Base-by-base conservation (phyloP, 1,284 basidiomycete species). In the Ustilago sp. region DNA sequence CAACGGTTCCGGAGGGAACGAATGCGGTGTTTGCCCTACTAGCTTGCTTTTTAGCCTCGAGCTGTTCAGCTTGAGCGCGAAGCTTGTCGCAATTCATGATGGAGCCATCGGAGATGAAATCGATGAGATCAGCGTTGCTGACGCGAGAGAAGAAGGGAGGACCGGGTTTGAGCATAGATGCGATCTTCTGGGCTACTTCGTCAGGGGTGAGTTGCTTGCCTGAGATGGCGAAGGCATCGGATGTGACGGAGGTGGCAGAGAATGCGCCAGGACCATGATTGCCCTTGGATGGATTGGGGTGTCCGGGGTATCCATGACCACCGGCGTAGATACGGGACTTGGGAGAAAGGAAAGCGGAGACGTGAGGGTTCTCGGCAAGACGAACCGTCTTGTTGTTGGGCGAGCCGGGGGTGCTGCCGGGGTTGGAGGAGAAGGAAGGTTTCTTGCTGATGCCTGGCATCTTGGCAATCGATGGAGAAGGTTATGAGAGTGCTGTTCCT, bases 61-160 rank as follows among this genome's bases (percentile, higher is more conserved):
- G 11, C 12, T 50, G 39, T 0, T 41, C 64, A 0, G 74, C 68
- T 19, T 63, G 45, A 15, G 48, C 62, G 1, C 74, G 64, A n/a
- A 76, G 62, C 48, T 62, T 55, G 34, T 79, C 78, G 53, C 77
- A 79, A 55, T 81, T 81, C 81, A 83, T 83, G 23, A 82, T 74
- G 51, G 58, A 60, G 11, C 51, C 60, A 47, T 80, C 75, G 35
- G 71, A 70, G 55, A 83, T 75, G 31, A 65, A 68, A 34, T 79
- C 80, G 63, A 83, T 71, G 47, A 83, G 56, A 38, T 80, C 80
- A 11, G 78, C 73, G 50, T 79, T 81, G 12, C 71, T 71, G 8
- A 80, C 74, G n/a, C 66, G 68, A n/a, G 61, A 68, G 63, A 79
- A 83, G 59, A 83, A 83, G 2, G 81, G 81, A 12, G 80, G 80